Evolutionary conservation across 208 protist genomes (phyloP).

Genomic region (Crithidia fasciculata): DNA sequence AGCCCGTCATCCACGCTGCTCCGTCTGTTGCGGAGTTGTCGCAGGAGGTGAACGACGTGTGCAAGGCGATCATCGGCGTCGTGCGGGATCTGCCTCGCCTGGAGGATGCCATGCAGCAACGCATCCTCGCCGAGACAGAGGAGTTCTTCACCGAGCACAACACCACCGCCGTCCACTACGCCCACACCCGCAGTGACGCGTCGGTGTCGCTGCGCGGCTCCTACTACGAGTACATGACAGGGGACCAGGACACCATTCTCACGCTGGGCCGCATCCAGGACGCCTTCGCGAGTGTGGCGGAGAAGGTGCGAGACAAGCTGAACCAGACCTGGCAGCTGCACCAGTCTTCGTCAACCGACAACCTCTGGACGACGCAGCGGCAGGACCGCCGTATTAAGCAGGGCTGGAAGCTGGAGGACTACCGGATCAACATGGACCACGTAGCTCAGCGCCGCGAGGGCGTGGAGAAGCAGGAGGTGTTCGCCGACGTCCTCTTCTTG

Average conservation of each 20-base stretch:
- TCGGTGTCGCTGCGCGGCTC: slow-evolving; percentile 64
- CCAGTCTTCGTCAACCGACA: slow-evolving; percentile 95
- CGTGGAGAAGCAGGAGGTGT: slow-evolving; percentile 97
- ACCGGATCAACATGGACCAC: slow-evolving; percentile 95
- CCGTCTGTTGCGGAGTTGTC: slow-evolving; percentile 92
- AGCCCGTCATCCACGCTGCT: slow-evolving; percentile 87
- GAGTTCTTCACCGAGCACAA: slow-evolving; percentile 66
- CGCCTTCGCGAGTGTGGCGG: slow-evolving; percentile 89
- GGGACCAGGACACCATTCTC: slow-evolving; percentile 94
- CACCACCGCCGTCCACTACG: slow-evolving; percentile 56
- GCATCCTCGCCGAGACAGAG: slow-evolving; percentile 57
- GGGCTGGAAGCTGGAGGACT: slow-evolving; percentile 93
- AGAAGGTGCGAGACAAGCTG: slow-evolving; percentile 94
- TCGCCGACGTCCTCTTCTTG: slow-evolving; percentile 94
- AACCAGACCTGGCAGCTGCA: slow-evolving; percentile 96
- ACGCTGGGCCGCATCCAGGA: slow-evolving; percentile 90
- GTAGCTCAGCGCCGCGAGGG: slow-evolving; percentile 93
- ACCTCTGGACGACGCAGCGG: slow-evolving; percentile 94
- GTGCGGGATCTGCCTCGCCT: slow-evolving; percentile 90
- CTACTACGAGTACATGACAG: slow-evolving; percentile 96
- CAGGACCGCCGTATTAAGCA: slow-evolving; percentile 94
- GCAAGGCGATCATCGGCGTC: slow-evolving; percentile 92
- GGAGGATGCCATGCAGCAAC: slow-evolving; percentile 71
- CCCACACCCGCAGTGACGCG: slow-evolving; percentile 56
- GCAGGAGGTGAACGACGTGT: slow-evolving; percentile 91